phyloP scores from a whole-genome alignment of 495 filamentous ascomycete species.

The Rostrohypoxylon terebratum region DNA sequence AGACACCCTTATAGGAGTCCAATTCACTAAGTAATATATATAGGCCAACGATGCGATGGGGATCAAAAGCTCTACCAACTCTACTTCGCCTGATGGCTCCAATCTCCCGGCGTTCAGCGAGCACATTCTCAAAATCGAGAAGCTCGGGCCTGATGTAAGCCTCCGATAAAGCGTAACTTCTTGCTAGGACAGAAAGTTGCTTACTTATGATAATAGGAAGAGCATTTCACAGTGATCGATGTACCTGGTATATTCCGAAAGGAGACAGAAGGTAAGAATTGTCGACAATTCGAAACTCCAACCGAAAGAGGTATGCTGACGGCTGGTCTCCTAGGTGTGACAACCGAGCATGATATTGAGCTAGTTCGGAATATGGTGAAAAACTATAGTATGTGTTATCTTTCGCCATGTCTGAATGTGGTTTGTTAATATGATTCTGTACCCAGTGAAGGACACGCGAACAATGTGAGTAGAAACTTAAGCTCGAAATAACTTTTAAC shows the following conservation, averaged over 20 bases:
- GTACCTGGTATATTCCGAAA: conserved; percentile 72
- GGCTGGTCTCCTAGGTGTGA: conserved; percentile 42
- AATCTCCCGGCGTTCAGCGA: conserved; percentile 61
- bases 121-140: conserved; percentile 70
- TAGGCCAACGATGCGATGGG: conserved; percentile 62
- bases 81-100: conserved; percentile 30
- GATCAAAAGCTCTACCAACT: conserved; percentile 45
- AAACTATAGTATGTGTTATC: conserved; percentile 59
- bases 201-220: conserved; percentile 45
- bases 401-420: background rate
- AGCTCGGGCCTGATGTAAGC: conserved; percentile 62
- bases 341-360: conserved; percentile 59
- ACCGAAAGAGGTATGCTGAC: background rate
- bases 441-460: conserved; percentile 46
- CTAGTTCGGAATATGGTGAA: conserved; percentile 66
- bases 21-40: conserved; percentile 23
- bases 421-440: conserved; percentile 13
- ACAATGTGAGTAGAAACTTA: conserved; percentile 42
- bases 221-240: conserved; percentile 70
- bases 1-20: background rate
- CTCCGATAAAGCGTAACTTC: background rate
- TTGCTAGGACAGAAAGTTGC: background rate
- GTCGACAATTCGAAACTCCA: background rate
- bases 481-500: background rate
- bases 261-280: conserved; percentile 55